Evolutionary conservation across 2,329 filamentous ascomycete genomes (phyloP).

Genomic region (Myriosclerotinia curreyana): DNA sequence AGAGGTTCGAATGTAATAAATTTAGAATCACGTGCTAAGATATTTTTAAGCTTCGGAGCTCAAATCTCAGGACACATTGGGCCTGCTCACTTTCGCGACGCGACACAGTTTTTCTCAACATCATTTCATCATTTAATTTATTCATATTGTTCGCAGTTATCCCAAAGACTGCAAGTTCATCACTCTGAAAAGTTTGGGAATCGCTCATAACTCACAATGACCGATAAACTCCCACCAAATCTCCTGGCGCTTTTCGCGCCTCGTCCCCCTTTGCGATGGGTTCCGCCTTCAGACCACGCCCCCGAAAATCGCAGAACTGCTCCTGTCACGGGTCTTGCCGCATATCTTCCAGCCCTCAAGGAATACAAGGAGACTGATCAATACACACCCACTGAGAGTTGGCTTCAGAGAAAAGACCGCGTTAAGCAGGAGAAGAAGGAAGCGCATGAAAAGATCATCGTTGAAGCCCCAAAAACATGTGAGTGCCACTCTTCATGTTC

Average conservation of each 20-base stretch:
- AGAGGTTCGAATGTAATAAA: not conserved
- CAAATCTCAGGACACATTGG: constrained; percentile 16
- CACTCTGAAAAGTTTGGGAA: constrained; percentile 4
- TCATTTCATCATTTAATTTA: constrained; percentile 14
- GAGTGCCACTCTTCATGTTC: constrained; percentile 35
- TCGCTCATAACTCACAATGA: constrained; percentile 58
- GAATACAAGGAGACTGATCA: constrained; percentile 75
- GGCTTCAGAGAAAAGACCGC: constrained; percentile 83
- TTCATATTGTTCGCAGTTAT: not conserved
- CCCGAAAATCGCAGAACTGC: constrained; percentile 78
- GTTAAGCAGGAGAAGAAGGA: constrained; percentile 77
- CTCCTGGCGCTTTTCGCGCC: constrained; percentile 92
- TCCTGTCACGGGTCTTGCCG: constrained; percentile 68
- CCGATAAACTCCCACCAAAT: constrained; percentile 91
- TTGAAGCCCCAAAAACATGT: constrained; percentile 37
- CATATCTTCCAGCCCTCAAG: constrained; percentile 69
- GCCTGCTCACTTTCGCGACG: constrained; percentile 6
- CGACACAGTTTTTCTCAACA: constrained; percentile 11
- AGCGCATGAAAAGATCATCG: constrained; percentile 53
- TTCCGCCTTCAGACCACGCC: constrained; percentile 77
- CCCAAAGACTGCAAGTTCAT: not conserved
- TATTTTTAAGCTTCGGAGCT: constrained; percentile 17
- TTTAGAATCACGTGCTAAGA: not conserved
- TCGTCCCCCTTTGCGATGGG: constrained; percentile 85
- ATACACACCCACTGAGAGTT: constrained; percentile 84